Base-by-base conservation (phyloP, 2,329 filamentous ascomycete species). In the Botrytis hyacinthi region DNA sequence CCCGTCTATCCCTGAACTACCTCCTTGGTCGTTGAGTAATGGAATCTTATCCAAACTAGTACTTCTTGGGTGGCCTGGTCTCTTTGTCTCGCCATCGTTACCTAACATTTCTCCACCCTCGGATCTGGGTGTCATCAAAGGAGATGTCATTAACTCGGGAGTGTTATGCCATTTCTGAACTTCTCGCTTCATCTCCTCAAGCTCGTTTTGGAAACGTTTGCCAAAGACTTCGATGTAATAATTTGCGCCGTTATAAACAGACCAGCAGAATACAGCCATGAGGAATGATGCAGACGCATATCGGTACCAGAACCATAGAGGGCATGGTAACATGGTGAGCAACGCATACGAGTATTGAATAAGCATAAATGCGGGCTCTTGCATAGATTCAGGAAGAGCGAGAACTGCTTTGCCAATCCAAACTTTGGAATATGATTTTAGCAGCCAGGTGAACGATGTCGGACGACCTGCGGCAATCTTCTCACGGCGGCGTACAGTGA, bases 201-300 rank as follows among this genome's bases (percentile, higher is more conserved):
- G 86, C 82, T 99, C 96, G 81, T 95, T 97, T 85, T 99, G 94
- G 86, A 99, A 98, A 3, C 95, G 90, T 79, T 93, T 97, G 71
- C 97, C 96, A 81, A 98, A 99, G 2, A 98, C 93, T 79, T 99
- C 96, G 80, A 99, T 98, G 83, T 99, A 99, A 83, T 93, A 99
- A 0, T 95, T 98, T 29, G 96, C 94, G 46, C 96, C 96, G 78
- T 99, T 99, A 85, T 98, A 97, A 73, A 98, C 92, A 78, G 93
- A 97, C 94, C 95, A 98, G 61, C 90, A 87, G 80, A 99, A 98
- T n/a, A 99, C 90, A 3, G 89, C 84, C 72, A 91, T 86, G 63
- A 99, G 86, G 83, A 98, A 99, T 0, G 82, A 77, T 3, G 91
- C 90, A 59, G 93, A 96, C 0, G 93, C 91, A 87, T 91, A 93